phyloP scores from a whole-genome alignment of 2,329 filamentous ascomycete species.

The Fonsecaea multimorphosa region DNA sequence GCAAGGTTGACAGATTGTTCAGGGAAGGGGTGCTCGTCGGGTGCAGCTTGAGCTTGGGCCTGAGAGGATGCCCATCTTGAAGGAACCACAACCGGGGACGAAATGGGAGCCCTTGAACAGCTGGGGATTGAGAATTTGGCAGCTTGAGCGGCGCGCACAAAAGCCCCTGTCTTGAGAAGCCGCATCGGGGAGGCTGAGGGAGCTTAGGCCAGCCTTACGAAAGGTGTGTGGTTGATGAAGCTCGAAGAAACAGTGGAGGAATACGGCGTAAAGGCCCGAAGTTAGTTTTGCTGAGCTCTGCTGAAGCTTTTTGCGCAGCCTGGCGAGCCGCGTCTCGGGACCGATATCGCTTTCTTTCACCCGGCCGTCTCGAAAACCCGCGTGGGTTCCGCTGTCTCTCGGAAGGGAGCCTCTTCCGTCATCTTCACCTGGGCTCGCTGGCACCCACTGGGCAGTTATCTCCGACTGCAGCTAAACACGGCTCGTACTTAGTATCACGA shows the following conservation, averaged over 20 bases:
- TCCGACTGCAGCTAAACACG: background rate
- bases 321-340: constrained; percentile 10
- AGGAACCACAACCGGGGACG: constrained; percentile 11
- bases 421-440: too few relatives aligned
- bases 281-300: background rate
- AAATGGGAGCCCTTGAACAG: constrained; percentile 9
- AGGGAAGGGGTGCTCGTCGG: constrained; percentile 27
- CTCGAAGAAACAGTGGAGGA: background rate
- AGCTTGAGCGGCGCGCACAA: constrained; percentile 34
- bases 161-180: constrained; percentile 36
- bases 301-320: constrained; percentile 1
- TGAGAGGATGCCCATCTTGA: constrained; percentile 34
- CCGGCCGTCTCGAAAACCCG: background rate
- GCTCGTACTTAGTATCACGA: background rate
- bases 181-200: constrained; percentile 27
- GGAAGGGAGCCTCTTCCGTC: constrained; percentile 19
- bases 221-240: background rate
- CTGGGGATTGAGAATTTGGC: constrained; percentile 25
- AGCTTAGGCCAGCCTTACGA: background rate
- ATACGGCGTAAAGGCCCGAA: background rate
- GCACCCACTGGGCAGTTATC: too few relatives aligned
- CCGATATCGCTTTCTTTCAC: background rate
- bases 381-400: too few relatives aligned
- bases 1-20: constrained; percentile 33
- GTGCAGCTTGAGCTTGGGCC: constrained; percentile 19